These are phyloP conservation scores for Sphagnurus paluster DNA, from an alignment of 1,284 basidiomycete species.

Conservation along the genomic window DNA sequence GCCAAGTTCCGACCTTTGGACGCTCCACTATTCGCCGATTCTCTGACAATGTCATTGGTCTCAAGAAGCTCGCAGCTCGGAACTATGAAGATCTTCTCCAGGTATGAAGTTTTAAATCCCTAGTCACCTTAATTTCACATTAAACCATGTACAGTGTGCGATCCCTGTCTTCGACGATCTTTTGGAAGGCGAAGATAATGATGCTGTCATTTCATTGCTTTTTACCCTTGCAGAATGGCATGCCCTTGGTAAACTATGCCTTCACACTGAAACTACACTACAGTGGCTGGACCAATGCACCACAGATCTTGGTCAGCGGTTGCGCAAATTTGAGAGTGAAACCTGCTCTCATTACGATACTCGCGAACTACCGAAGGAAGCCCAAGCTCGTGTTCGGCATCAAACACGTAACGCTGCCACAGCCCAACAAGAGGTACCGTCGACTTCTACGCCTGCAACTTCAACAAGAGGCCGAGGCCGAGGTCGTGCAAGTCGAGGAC, in stretches of 20 bases:
- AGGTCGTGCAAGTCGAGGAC: slow-evolving; percentile 5
- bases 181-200: slow-evolving; percentile 25
- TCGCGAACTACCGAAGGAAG: slow-evolving; percentile 26
- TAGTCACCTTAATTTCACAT: no score
- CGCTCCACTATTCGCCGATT: slow-evolving; percentile 24
- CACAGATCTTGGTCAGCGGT: slow-evolving; percentile 16
- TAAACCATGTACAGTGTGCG: slow-evolving; percentile 24
- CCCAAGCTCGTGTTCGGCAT: slow-evolving; percentile 16
- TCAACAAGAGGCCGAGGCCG: not conserved
- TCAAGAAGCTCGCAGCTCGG: slow-evolving; percentile 28
- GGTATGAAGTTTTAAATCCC: slow-evolving; percentile 15
- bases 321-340: slow-evolving; percentile 22
- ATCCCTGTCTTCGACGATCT: slow-evolving; percentile 36
- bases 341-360: slow-evolving; percentile 24
- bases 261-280: slow-evolving; percentile 30
- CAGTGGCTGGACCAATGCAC: slow-evolving; percentile 22
- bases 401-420: not conserved
- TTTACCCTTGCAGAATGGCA: slow-evolving; percentile 29
- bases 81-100: slow-evolving; percentile 32
- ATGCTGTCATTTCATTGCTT: slow-evolving; percentile 1
- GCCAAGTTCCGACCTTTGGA: slow-evolving; percentile 22
- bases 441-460: not conserved
- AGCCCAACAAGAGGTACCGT: not conserved
- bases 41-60: slow-evolving; percentile 21
- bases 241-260: slow-evolving; percentile 29